These are phyloP conservation scores for Collybia nuda DNA, from an alignment of 768 basidiomycete genomes.

Conservation along the genomic window DNA sequence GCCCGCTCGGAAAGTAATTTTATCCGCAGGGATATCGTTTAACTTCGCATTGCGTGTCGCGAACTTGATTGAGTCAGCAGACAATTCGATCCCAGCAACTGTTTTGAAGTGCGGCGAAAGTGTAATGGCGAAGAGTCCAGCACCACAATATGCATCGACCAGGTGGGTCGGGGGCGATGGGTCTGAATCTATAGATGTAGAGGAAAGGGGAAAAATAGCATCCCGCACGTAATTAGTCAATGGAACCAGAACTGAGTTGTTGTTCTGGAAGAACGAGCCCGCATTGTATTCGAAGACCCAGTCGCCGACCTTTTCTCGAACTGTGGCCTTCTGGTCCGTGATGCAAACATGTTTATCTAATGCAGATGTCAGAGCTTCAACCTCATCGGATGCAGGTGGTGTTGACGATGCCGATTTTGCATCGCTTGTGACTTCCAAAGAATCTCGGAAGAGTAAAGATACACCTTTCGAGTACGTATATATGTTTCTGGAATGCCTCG, in stretches of 20 bases:
- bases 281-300: conserved; percentile 83
- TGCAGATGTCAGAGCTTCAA: conserved; percentile 35
- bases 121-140: conserved; percentile 84
- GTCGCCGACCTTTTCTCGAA: conserved; percentile 83
- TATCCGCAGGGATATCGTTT: conserved; percentile 55
- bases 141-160: conserved; percentile 93
- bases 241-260: conserved; percentile 86
- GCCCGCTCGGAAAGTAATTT: conserved; percentile 73
- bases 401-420: conserved; percentile 19
- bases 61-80: conserved; percentile 63
- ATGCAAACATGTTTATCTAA: conserved; percentile 73
- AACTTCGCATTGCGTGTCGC: conserved; percentile 67
- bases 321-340: conserved; percentile 74
- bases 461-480: conserved; percentile 83
- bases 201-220: conserved; percentile 52
- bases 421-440: conserved; percentile 33
- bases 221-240: conserved; percentile 83
- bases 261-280: conserved; percentile 97
- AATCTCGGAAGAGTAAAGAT: conserved; percentile 89
- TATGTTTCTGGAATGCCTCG: conserved; percentile 57
- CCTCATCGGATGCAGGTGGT: conserved; percentile 20
- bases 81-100: conserved; percentile 91
- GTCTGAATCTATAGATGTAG: conserved; percentile 13
- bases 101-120: conserved; percentile 71
- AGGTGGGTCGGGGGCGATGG: conserved; percentile 66